Conservation (phyloP, 2,329 filamentous ascomycete genomes). For the Decorospora gaudefroyi region DNA sequence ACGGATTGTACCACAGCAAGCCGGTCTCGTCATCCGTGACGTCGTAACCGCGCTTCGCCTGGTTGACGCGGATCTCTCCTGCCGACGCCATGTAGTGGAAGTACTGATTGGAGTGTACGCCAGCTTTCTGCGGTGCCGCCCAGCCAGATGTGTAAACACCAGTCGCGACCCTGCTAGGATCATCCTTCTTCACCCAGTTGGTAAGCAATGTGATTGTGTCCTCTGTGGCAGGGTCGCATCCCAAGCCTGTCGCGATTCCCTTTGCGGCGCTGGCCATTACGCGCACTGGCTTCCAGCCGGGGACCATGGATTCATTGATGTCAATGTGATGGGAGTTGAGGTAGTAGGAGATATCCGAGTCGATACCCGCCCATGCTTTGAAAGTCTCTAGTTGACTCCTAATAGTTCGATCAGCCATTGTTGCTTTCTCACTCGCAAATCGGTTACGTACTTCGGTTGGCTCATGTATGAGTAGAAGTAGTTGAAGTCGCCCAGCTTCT, state of each 20-base stretch:
- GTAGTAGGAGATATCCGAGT: constrained; percentile 95
- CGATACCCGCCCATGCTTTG: constrained; percentile 89
- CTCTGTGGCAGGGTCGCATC: constrained; percentile 80
- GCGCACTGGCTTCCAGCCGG: constrained; percentile 75
- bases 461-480: constrained; percentile 99
- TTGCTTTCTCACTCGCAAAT: constrained; percentile 47
- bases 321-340: constrained; percentile 95
- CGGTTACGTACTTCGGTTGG: constrained; percentile 57
- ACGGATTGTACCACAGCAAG: constrained; percentile 85
- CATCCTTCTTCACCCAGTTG: constrained; percentile 77
- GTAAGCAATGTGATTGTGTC: constrained; percentile 92
- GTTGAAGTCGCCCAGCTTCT: constrained; percentile 88
- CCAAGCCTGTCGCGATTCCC: constrained; percentile 76
- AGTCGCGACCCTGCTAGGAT: constrained; percentile 73
- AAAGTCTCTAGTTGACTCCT: constrained; percentile 93
- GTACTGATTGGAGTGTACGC: constrained; percentile 96
- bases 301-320: constrained; percentile 89
- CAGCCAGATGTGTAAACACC: constrained; percentile 92
- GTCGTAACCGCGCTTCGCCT: constrained; percentile 93
- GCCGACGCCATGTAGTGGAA: constrained; percentile 89
- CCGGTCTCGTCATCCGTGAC: constrained; percentile 78
- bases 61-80: constrained; percentile 87
- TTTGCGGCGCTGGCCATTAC: constrained; percentile 78
- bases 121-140: constrained; percentile 90
- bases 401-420: constrained; percentile 70